phyloP scores from a whole-genome alignment of 805 yeast species.

The Starmerella potacharoeniae region DNA sequence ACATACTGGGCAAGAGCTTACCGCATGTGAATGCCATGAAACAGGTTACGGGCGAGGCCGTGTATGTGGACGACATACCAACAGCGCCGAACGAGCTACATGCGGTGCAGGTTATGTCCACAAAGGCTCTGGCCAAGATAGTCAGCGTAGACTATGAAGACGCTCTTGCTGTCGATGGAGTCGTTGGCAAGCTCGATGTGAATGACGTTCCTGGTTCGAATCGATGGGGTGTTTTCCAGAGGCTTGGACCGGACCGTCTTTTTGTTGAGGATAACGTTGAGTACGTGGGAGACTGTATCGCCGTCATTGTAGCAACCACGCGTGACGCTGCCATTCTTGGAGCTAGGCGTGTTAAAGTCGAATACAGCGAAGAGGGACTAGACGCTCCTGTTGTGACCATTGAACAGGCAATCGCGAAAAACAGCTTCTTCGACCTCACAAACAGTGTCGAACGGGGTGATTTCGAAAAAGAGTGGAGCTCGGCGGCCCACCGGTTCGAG shows the following conservation, averaged over 20 bases:
- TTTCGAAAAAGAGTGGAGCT: conserved; percentile 31
- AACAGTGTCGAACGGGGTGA: conserved; percentile 34
- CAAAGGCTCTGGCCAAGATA: conserved; percentile 37
- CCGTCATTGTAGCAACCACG: conserved; percentile 33
- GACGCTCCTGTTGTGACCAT: conserved; percentile 31
- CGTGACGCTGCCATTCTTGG: conserved; percentile 36
- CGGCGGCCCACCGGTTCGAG: conserved; percentile 30
- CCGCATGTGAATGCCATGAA: conserved; percentile 38
- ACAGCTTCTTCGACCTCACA: conserved; percentile 32
- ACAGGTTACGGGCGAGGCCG: conserved; percentile 40
- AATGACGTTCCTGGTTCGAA: conserved; percentile 33
- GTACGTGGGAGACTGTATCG: conserved; percentile 37
- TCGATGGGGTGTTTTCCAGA: conserved; percentile 33
- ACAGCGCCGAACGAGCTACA: conserved; percentile 34
- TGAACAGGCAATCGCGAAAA: conserved; percentile 36
- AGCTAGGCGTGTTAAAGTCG: conserved; percentile 34
- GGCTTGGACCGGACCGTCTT: conserved; percentile 33
- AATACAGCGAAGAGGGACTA: conserved; percentile 31
- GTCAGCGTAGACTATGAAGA: conserved; percentile 32
- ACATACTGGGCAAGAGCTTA: conserved; percentile 33
- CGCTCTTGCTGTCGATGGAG: conserved; percentile 34
- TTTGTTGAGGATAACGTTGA: conserved; percentile 35
- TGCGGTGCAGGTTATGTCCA: conserved; percentile 36
- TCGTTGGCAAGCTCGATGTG: conserved; percentile 35
- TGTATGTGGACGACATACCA: conserved; percentile 37